Conservation (phyloP, 371 early-diverging fungal species). For the Umbelopsis sp. region DNA sequence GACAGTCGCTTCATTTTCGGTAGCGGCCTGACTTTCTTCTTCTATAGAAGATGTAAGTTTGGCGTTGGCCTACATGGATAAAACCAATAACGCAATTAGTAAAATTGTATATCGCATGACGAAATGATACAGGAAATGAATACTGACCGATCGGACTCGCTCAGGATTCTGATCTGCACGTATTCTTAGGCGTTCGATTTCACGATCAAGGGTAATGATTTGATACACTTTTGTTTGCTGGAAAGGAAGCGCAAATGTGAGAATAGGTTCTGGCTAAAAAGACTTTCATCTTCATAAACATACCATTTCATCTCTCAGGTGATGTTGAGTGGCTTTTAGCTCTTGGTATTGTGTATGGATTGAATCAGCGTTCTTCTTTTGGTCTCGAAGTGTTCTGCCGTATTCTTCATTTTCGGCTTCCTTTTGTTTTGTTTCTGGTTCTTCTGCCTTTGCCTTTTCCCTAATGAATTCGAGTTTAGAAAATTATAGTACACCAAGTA, state of each 20-base stretch:
- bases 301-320: constrained; percentile 9
- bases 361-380: constrained; percentile 1
- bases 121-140: neutral
- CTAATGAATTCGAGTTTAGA: neutral
- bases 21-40: constrained; percentile 13
- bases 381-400: neutral
- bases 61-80: neutral
- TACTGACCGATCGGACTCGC: constrained; percentile 7
- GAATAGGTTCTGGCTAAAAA: neutral
- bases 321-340: constrained; percentile 6
- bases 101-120: too few relatives aligned
- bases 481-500: neutral
- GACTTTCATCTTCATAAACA: neutral
- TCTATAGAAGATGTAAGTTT: neutral
- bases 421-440: constrained; percentile 8
- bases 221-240: constrained; percentile 8
- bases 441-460: constrained; percentile 6
- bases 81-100: too few relatives aligned
- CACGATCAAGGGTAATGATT: constrained; percentile 15
- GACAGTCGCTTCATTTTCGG: constrained; percentile 11
- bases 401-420: constrained; percentile 14
- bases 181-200: constrained; percentile 3
- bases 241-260: neutral
- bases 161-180: constrained; percentile 14
- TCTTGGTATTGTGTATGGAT: constrained; percentile 10